Evolutionary conservation across 2,329 filamentous ascomycete species (phyloP), one percentile per base, ranked within the genome.

Genomic region (Ophiostoma novo-ulmi): DNA sequence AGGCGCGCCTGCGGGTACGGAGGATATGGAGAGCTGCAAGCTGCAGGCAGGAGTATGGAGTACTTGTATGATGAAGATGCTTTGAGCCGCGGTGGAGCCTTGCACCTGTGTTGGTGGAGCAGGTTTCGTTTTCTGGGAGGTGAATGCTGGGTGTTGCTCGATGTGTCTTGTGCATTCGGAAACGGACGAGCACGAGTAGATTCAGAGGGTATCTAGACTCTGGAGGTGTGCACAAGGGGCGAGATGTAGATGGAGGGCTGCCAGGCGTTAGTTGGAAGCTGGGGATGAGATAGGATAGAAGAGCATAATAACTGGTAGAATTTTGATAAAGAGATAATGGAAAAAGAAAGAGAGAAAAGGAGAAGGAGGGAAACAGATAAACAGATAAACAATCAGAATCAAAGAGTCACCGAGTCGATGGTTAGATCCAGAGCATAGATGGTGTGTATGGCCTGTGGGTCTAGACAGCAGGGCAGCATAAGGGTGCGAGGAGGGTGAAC

Each of bases 1-100:
- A 63, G 58, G 58, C 58, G 26, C 58, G 58, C 58, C 58, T 35
- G 58, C 26, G 58, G 58, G 58, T 63, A 63, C 58, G 58, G 58
- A 65, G 63, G 63, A 65, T 38, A 48, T 66, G 39, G 13, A 44
- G 36, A 66, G 64, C n/a, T 26, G 17, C 26, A 64, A 8, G 20
- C 20, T 61, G n/a, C 55, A 22, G 11, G 61, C 61, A 17, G 61
- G n/a, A 13, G 36, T 55, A 63, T n/a, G n/a, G 14, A 31, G 48
- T 67, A 44, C 66, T 68, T 41, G 36, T 35, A 22, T 35, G 48
- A 48, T 61, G 61, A 22, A 41, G 36, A 41, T 71, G 64, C 68
- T 68, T 64, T 20, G 48, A 71, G 70, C 70, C 70, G 70, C 36
- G 41, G 67, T 71, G 70, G 69, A 67, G 68, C 55, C 36, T n/a